Evolutionary conservation across 805 yeast species (phyloP).

Genomic region (Saccharomycopsis capsularis): DNA sequence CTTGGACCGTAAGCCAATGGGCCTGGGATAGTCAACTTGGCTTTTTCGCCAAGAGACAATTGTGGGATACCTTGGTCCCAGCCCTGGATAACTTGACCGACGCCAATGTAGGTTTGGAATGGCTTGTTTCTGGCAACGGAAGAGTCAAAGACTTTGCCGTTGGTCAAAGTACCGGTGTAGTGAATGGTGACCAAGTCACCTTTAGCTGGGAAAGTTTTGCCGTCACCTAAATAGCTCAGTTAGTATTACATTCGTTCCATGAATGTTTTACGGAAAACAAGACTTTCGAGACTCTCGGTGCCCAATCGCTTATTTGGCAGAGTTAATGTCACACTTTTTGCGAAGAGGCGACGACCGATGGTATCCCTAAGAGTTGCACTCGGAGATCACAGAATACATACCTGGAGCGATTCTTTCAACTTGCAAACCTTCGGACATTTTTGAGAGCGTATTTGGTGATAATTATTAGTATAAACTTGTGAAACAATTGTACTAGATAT

Average conservation of each 20-base stretch:
- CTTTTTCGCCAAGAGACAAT: constrained; percentile 88
- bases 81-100: constrained; percentile 95
- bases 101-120: constrained; percentile 90
- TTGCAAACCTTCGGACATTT: constrained; percentile 28
- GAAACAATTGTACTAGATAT: no score
- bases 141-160: constrained; percentile 94
- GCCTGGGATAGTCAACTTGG: constrained; percentile 87
- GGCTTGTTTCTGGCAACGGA: constrained; percentile 94
- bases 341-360: background rate
- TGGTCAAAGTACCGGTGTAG: constrained; percentile 91
- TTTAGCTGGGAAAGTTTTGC: constrained; percentile 72
- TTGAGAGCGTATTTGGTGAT: no score
- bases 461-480: no score
- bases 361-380: background rate
- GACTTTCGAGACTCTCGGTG: no score
- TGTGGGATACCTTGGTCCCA: constrained; percentile 96
- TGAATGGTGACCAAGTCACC: constrained; percentile 93
- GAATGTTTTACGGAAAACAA: no score
- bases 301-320: no score
- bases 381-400: no score
- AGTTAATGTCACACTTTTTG: no score
- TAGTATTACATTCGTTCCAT: no score
- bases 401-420: constrained; percentile 33
- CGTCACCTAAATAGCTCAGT: constrained; percentile 54
- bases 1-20: constrained; percentile 88